Conservation (phyloP, 73 alveolate species). For the Effrenium voratum region DNA sequence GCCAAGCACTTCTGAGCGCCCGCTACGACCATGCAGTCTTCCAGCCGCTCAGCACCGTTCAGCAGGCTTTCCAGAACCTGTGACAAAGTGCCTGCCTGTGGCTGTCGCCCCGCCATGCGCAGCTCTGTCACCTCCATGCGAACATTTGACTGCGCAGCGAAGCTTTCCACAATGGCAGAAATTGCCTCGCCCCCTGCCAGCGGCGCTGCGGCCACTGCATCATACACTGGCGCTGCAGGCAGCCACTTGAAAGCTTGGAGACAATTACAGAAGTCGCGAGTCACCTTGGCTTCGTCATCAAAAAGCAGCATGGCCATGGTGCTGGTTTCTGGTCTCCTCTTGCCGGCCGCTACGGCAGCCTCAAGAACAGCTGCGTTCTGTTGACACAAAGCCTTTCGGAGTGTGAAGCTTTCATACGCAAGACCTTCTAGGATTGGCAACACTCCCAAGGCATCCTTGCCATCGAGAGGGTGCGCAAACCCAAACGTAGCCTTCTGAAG, state of each 20-base stretch:
- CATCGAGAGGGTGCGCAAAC: not conserved
- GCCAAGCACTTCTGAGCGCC: not conserved
- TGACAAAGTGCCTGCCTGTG: not conserved
- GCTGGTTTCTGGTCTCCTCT: not conserved
- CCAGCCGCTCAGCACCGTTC: not conserved
- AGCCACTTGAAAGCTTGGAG: not conserved
- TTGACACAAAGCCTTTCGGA: not conserved
- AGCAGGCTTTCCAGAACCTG: not conserved
- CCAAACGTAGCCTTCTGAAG: not conserved
- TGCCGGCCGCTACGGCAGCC: not conserved
- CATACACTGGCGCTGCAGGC: conserved; percentile 3
- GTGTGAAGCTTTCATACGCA: not conserved
- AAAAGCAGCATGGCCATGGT: not conserved
- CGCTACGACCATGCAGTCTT: not conserved
- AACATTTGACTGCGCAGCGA: not conserved
- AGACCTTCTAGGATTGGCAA: not conserved
- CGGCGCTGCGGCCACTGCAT: conserved; percentile 30
- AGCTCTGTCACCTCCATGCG: not conserved
- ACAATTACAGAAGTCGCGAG: not conserved
- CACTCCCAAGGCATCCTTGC: not conserved
- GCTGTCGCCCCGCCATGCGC: not conserved
- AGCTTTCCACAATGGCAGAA: no score
- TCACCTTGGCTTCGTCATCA: not conserved
- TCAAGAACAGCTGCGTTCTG: not conserved
- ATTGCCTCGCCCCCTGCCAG: no score